phyloP scores from a whole-genome alignment of 2,329 filamentous ascomycete species.

The Cadophora malorum region DNA sequence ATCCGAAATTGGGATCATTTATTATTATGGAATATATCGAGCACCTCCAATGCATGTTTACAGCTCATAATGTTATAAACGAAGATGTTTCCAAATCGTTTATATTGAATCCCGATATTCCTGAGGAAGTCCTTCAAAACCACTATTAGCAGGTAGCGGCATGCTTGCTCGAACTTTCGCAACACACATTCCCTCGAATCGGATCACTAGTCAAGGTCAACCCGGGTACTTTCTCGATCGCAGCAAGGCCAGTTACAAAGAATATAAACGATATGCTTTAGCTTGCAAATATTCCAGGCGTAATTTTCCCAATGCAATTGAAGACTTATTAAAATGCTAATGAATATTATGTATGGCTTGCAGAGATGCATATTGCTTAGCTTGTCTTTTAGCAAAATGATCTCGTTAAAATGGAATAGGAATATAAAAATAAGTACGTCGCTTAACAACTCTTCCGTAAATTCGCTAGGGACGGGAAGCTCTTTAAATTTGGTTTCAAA shows the following conservation, averaged over 20 bases:
- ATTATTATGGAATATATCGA: constrained; percentile 26
- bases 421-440: constrained; percentile 52
- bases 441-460: constrained; percentile 47
- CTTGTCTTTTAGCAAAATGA: constrained; percentile 52
- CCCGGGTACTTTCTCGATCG: constrained; percentile 21
- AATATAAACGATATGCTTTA: constrained; percentile 36
- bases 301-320: constrained; percentile 19
- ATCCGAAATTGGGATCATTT: constrained; percentile 26
- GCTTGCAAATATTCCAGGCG: constrained; percentile 28
- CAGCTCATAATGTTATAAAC: constrained; percentile 33
- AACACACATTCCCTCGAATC: constrained; percentile 31
- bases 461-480: too few relatives aligned
- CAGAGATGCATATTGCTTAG: constrained; percentile 49
- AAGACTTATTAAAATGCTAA: constrained; percentile 26
- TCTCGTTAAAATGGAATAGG: constrained; percentile 46
- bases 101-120: constrained; percentile 39
- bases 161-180: constrained; percentile 31
- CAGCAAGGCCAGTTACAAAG: constrained; percentile 29
- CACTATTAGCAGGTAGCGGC: constrained; percentile 31
- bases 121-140: constrained; percentile 21
- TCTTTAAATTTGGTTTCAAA: too few relatives aligned
- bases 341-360: constrained; percentile 30
- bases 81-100: not conserved
- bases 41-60: constrained; percentile 23
- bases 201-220: constrained; percentile 28